A percentile compares a stretch with the other conserved stretches of the same genome.
phyloP scores from a whole-genome alignment of 768 basidiomycete genomes.

The Tricholoma bakamatsutake region DNA sequence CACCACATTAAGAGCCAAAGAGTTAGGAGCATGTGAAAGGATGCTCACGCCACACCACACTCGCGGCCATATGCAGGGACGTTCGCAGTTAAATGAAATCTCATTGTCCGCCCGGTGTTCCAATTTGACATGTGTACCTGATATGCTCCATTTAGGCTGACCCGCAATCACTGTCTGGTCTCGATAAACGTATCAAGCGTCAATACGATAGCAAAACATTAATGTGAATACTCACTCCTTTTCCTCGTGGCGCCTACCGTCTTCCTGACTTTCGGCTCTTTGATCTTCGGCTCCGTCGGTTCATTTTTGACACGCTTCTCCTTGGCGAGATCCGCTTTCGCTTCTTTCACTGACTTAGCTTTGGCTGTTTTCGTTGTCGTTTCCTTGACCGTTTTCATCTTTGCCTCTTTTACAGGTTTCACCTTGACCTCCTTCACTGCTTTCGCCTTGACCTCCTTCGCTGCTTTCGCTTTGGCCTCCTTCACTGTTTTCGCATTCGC shows the following conservation, averaged over 20 bases:
- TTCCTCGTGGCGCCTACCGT: not conserved
- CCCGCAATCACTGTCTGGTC: conserved; percentile 5
- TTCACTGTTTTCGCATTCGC: not conserved
- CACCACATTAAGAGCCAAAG: not conserved
- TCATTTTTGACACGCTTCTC: not conserved
- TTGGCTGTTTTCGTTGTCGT: not conserved
- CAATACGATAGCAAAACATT: not conserved
- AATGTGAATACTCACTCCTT: conserved; percentile 1
- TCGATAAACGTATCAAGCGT: not conserved
- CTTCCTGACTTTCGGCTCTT: not conserved
- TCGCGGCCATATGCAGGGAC: conserved; percentile 2
- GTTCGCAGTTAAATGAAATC: not conserved
- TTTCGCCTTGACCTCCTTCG: not conserved
- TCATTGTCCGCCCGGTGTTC: not conserved
- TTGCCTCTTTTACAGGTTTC: not conserved
- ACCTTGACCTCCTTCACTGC: not conserved
- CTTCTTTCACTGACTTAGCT: not conserved
- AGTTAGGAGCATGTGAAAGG: not conserved
- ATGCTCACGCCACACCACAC: conserved; percentile 15
- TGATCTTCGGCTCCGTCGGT: not conserved
- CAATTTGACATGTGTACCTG: not conserved
- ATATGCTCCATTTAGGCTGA: conserved; percentile 13
- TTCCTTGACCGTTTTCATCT: not conserved
- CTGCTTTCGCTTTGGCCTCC: not conserved
- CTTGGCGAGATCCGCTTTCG: not conserved